A percentile compares a stretch with the other conserved stretches of the same genome.
phyloP scores from a whole-genome alignment of 2,329 filamentous ascomycete genomes.

The Aureobasidium sp. region DNA sequence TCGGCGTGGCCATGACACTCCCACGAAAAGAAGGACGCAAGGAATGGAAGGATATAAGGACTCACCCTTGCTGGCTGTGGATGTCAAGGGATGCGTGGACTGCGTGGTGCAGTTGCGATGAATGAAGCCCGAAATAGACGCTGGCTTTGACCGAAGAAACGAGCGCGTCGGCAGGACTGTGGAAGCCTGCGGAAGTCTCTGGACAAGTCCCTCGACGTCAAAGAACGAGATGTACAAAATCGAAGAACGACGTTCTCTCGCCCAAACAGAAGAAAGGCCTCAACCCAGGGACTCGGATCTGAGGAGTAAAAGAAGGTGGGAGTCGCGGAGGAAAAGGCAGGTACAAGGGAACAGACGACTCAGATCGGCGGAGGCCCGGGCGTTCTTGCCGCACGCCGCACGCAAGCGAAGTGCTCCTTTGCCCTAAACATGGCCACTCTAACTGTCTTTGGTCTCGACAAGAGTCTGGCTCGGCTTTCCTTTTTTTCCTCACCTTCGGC shows the following conservation, averaged over 20 bases:
- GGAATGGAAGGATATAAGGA: background rate
- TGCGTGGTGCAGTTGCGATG: background rate
- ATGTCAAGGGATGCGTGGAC: background rate
- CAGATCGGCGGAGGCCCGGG: constrained; percentile 4
- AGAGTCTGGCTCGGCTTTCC: constrained; percentile 14
- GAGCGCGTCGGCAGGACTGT: background rate
- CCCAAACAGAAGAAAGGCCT: background rate
- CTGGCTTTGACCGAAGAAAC: background rate
- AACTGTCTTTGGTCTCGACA: background rate
- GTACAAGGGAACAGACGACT: constrained; percentile 13
- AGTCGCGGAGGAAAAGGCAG: constrained; percentile 12
- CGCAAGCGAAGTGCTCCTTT: constrained; percentile 6
- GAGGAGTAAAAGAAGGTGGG: constrained; percentile 8
- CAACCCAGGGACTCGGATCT: constrained; percentile 9
- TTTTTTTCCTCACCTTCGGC: background rate
- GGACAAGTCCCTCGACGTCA: background rate
- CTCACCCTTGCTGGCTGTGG: constrained; percentile 7
- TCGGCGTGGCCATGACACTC: constrained; percentile 8
- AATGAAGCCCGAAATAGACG: background rate
- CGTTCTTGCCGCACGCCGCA: constrained; percentile 5
- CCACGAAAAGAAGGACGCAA: constrained; percentile 2
- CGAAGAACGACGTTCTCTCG: background rate
- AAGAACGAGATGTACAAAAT: background rate
- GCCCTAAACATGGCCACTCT: constrained; percentile 4
- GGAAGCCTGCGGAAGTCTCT: background rate